Conservation (phyloP, 345 rosid species). For the Ceriops tagal region DNA sequence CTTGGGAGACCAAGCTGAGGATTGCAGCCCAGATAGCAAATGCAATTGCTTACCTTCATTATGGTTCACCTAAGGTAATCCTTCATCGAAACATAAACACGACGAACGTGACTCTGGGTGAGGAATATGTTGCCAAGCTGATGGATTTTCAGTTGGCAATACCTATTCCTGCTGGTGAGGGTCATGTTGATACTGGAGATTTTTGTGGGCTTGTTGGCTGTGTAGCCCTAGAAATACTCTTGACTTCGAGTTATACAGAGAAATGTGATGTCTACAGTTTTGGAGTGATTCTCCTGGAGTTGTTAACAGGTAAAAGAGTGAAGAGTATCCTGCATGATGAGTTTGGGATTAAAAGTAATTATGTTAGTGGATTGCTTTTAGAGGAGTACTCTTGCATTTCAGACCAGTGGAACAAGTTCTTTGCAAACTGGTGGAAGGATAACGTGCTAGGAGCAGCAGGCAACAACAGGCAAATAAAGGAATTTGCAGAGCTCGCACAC, state of each 20-base stretch:
- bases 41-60: neutral
- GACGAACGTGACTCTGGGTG: neutral
- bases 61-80: neutral
- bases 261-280: constrained; percentile 3
- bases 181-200: neutral
- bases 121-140: neutral
- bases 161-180: neutral
- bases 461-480: neutral
- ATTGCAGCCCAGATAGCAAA: neutral
- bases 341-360: neutral
- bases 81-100: constrained; percentile 3
- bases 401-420: neutral
- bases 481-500: neutral
- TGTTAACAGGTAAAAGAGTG: neutral
- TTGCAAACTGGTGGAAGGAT: neutral
- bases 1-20: constrained; percentile 3
- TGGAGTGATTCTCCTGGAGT: neutral
- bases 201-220: neutral
- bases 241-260: neutral
- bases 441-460: neutral
- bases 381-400: neutral
- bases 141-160: constrained; percentile 6
- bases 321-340: neutral
- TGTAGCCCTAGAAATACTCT: neutral
- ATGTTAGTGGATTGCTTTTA: neutral